These are phyloP conservation scores for Barnettozyma californica DNA, from an alignment of 805 yeast species.

Conservation along the genomic window DNA sequence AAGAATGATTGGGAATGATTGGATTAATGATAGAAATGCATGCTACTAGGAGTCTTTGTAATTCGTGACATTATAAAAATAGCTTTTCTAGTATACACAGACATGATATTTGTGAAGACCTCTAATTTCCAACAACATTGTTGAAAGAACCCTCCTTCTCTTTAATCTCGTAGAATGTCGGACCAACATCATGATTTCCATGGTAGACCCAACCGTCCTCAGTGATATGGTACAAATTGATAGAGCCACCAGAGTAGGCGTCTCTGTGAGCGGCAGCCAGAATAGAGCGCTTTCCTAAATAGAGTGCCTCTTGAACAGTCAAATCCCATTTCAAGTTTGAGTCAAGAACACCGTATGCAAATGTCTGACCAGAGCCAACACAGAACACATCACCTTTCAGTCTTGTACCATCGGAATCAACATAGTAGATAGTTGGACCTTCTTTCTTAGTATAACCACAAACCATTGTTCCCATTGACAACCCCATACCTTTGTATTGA, in stretches of 20 bases:
- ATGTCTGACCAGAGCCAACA: constrained; percentile 99
- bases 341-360: constrained; percentile 97
- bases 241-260: constrained; percentile 96
- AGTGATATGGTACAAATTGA: constrained; percentile 87
- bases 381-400: constrained; percentile 91
- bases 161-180: constrained; percentile 86
- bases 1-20: constrained; percentile 3
- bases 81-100: constrained; percentile 4
- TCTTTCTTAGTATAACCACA: constrained; percentile 95
- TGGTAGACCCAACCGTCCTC: constrained; percentile 94
- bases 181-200: constrained; percentile 91
- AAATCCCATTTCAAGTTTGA: constrained; percentile 90
- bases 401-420: constrained; percentile 96
- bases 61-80: neutral
- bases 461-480: constrained; percentile 98
- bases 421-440: constrained; percentile 93
- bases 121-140: constrained; percentile 46
- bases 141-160: constrained; percentile 85
- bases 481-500: constrained; percentile 95
- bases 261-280: constrained; percentile 98
- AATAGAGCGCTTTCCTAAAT: constrained; percentile 90
- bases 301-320: constrained; percentile 87
- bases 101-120: neutral
- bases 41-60: constrained; percentile 24
- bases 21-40: neutral